Conservation (phyloP, 2,329 filamentous ascomycete species). For the Fusarium hostae region DNA sequence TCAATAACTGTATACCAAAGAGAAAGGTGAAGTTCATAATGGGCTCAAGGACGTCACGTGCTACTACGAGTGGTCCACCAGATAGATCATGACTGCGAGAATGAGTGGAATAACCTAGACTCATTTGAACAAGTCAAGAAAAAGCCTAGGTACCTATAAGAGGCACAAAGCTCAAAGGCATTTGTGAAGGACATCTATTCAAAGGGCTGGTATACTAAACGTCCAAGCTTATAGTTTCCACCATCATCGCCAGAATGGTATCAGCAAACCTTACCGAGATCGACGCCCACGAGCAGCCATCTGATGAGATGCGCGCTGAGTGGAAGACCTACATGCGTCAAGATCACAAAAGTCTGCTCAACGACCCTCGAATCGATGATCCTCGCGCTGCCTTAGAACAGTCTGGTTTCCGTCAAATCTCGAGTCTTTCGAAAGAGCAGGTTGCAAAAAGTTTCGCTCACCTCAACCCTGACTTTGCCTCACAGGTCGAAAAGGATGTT, state of each 20-base stretch:
- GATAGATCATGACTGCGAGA: background rate
- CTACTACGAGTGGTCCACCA: constrained; percentile 20
- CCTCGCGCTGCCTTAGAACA: constrained; percentile 52
- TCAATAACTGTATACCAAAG: background rate
- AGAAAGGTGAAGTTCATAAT: background rate
- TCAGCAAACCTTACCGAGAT: constrained; percentile 56
- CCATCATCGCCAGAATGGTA: constrained; percentile 37
- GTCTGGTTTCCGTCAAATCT: constrained; percentile 58
- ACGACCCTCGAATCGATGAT: constrained; percentile 69
- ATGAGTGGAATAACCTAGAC: background rate
- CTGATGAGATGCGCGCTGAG: constrained; percentile 72
- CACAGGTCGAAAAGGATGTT: constrained; percentile 51
- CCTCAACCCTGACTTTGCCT: constrained; percentile 50
- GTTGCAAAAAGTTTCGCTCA: constrained; percentile 57
- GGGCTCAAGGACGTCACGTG: constrained; percentile 17
- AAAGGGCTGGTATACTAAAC: background rate
- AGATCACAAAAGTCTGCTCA: constrained; percentile 61
- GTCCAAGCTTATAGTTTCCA: background rate
- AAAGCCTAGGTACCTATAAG: background rate
- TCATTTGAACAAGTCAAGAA: background rate
- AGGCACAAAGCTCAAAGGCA: too few species aligned
- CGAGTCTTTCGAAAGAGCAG: constrained; percentile 55
- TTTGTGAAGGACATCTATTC: background rate
- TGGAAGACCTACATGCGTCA: constrained; percentile 81
- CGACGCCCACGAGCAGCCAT: constrained; percentile 83